phyloP scores from a whole-genome alignment of 2,329 filamentous ascomycete genomes.

The Polytolypa hystricis region DNA sequence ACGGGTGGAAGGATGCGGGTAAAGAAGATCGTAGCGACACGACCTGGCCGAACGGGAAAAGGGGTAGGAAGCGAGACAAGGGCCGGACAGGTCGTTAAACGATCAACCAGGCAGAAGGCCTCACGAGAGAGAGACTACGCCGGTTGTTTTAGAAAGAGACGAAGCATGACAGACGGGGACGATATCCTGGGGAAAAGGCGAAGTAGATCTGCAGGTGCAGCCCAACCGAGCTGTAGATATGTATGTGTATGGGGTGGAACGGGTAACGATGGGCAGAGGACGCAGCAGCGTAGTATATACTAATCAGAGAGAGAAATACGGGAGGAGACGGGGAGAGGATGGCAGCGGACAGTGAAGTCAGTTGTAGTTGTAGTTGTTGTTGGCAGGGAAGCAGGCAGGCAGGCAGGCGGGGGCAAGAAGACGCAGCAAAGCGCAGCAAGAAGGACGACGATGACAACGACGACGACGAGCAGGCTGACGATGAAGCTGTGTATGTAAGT shows the following conservation, averaged over 20 bases:
- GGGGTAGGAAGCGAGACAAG: neutral
- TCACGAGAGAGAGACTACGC: conserved; percentile 10
- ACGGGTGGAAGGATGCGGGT: neutral
- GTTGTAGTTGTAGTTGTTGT: neutral
- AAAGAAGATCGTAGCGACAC: neutral
- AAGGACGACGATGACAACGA: neutral
- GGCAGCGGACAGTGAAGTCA: neutral
- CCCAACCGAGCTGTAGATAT: too few relatives aligned
- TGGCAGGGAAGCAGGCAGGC: neutral
- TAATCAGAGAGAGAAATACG: neutral
- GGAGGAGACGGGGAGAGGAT: neutral
- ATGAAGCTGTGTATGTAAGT: too few relatives aligned
- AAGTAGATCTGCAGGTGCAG: too few relatives aligned
- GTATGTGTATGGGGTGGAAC: too few relatives aligned
- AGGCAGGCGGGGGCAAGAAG: neutral
- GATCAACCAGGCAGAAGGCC: conserved; percentile 8
- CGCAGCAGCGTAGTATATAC: neutral
- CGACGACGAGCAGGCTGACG: neutral
- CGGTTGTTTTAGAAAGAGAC: conserved; percentile 6
- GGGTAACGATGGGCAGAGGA: too few relatives aligned
- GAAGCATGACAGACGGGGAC: conserved; percentile 11
- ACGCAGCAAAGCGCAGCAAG: neutral
- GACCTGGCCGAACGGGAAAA: conserved; percentile 1
- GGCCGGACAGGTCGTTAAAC: neutral
- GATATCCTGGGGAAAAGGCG: too few relatives aligned